Percentiles rank a stretch among this genome's conserved stretches.
phyloP scores from a whole-genome alignment of 2,329 filamentous ascomycete species.

The Colletotrichum sp. region DNA sequence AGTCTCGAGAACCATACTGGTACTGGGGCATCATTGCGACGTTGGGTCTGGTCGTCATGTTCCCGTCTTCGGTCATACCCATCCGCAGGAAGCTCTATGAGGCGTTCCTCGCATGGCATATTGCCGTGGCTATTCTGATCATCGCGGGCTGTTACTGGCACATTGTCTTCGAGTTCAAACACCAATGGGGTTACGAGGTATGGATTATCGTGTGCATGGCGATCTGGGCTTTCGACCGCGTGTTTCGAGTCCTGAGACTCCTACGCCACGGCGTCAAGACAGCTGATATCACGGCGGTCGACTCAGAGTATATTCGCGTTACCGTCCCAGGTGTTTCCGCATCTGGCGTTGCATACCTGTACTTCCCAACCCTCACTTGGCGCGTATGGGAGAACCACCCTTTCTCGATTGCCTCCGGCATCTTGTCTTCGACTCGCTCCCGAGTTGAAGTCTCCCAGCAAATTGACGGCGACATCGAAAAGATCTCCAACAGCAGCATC shows the following conservation, averaged over 20 bases:
- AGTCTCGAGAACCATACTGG: slow-evolving; percentile 30
- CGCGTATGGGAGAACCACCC: slow-evolving; percentile 42
- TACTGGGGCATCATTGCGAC: slow-evolving; percentile 38
- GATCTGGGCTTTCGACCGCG: slow-evolving; percentile 35
- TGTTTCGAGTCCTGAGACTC: slow-evolving; percentile 30
- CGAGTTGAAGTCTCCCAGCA: background rate
- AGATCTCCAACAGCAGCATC: background rate
- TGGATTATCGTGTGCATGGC: slow-evolving; percentile 36
- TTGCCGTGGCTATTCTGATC: slow-evolving; percentile 35
- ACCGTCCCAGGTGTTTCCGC: slow-evolving; percentile 28
- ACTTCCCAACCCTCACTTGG: slow-evolving; percentile 39
- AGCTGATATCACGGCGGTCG: slow-evolving; percentile 29
- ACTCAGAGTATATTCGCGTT: slow-evolving; percentile 36
- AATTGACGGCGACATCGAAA: background rate
- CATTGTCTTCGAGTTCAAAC: slow-evolving; percentile 29
- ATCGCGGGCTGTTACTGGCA: slow-evolving; percentile 36
- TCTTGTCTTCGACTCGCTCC: background rate
- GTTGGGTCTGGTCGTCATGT: slow-evolving; percentile 29
- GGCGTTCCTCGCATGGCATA: slow-evolving; percentile 37
- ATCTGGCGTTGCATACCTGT: slow-evolving; percentile 36
- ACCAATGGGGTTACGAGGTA: slow-evolving; percentile 40
- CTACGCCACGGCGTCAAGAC: slow-evolving; percentile 24
- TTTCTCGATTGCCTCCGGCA: slow-evolving; percentile 31
- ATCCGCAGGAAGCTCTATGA: slow-evolving; percentile 36
- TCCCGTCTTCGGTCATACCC: slow-evolving; percentile 29